phyloP scores from a whole-genome alignment of 345 rosid species.

The Populus pruinosa region DNA sequence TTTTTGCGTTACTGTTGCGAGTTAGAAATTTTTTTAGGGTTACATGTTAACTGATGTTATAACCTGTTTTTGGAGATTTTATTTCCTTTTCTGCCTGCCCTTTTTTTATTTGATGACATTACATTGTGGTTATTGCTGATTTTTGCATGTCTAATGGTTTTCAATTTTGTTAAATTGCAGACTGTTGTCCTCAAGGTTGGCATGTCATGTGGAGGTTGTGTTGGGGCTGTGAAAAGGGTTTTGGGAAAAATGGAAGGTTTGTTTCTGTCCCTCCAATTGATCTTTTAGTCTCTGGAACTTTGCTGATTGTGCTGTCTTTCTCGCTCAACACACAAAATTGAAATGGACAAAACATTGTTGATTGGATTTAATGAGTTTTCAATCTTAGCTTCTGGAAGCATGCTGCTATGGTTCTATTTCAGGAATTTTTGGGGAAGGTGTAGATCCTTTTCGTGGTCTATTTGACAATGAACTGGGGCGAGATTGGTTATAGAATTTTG shows the following conservation, averaged over 20 bases:
- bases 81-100: background rate
- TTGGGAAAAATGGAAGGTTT: constrained; percentile 82
- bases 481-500: background rate
- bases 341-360: background rate
- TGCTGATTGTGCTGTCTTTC: background rate
- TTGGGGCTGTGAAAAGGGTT: constrained; percentile 84
- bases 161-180: constrained; percentile 37
- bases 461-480: background rate
- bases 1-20: background rate
- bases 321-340: background rate
- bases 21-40: background rate
- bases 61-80: background rate
- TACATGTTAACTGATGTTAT: background rate
- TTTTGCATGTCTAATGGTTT: background rate
- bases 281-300: background rate
- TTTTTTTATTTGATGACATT: background rate
- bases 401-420: background rate
- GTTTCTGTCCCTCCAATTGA: background rate
- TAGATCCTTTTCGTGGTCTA: background rate
- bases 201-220: constrained; percentile 81
- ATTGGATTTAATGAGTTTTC: background rate
- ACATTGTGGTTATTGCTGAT: background rate
- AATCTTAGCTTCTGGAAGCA: background rate
- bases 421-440: background rate
- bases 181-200: constrained; percentile 77